A percentile compares a stretch with the other conserved stretches of the same genome.
Evolutionary conservation across 495 filamentous ascomycete genomes (phyloP).

Genomic region (Tuber calosporum): DNA sequence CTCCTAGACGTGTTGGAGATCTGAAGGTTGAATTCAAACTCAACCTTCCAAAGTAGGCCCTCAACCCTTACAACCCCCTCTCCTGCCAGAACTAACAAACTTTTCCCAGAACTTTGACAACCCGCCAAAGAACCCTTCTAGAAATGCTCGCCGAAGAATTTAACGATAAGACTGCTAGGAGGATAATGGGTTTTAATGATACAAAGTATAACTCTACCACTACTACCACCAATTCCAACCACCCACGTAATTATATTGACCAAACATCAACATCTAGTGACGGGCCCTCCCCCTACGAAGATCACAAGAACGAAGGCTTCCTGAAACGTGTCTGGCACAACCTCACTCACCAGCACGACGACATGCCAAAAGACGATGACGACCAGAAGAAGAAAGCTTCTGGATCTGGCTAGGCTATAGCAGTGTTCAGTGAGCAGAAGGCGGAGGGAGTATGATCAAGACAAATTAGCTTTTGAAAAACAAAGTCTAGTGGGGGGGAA

Average conservation of each 20-base stretch:
- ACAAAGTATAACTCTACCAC: slow-evolving; percentile 44
- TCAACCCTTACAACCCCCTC: not conserved
- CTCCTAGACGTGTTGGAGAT: slow-evolving; percentile 54
- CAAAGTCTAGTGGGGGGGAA: not conserved
- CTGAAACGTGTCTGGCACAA: slow-evolving; percentile 84
- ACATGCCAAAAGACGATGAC: slow-evolving; percentile 44
- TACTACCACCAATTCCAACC: slow-evolving; percentile 26
- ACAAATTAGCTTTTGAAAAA: not conserved
- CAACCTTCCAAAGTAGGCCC: slow-evolving; percentile 73
- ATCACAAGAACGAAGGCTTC: slow-evolving; percentile 71
- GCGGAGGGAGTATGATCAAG: not conserved
- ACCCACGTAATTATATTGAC: not conserved
- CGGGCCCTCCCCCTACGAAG: slow-evolving; percentile 42
- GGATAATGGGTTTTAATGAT: slow-evolving; percentile 69
- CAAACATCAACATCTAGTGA: not conserved
- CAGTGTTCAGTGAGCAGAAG: slow-evolving; percentile 8
- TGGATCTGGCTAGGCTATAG: slow-evolving; percentile 26
- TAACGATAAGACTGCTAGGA: slow-evolving; percentile 79
- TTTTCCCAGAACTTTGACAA: slow-evolving; percentile 49
- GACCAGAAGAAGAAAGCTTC: slow-evolving; percentile 35
- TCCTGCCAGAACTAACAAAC: slow-evolving; percentile 8
- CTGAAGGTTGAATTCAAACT: slow-evolving; percentile 92
- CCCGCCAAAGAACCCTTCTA: slow-evolving; percentile 81
- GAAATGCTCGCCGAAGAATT: slow-evolving; percentile 96
- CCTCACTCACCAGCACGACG: slow-evolving; percentile 65